Base-by-base conservation (phyloP, 1,139 yeast genomes). In the Sugiyamaella novakii region DNA sequence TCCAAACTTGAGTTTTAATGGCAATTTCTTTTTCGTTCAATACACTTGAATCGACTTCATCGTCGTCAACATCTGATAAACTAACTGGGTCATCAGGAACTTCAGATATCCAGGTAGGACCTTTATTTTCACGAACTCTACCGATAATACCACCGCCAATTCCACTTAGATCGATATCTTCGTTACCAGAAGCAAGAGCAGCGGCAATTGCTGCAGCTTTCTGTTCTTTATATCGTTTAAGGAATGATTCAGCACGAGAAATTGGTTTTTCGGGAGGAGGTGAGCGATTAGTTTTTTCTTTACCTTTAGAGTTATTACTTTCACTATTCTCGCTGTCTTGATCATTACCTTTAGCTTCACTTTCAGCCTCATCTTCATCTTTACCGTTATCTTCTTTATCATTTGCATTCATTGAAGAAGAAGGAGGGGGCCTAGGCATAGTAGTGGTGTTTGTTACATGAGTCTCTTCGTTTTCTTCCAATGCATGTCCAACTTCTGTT, bases 1-100 rank as follows among this genome's bases (percentile, higher is more conserved):
- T 80, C 98, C 98, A 92, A 4, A 89, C 79, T 53, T 84, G 75
- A 57, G 87, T 89, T 67, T 87, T 91, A 60, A 82, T 62, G 49
- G 73, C 69, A 10, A 81, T 76, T 57, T 92, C 96, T 41, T 81
- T 85, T 43, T 78, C 81, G 3, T 79, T 76, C 48, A 92, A 71
- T 43, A 87, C 63, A 37, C 82, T 74, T 0, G 71, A 68, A 3
- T 79, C 80, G 8, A 87, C 71, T 60, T 89, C 95, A 17, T 80
- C 86, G 62, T 89, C 97, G 58, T 87, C 95, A 10, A 87, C 86
- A 61, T 87, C 95, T 28, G 81, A 83, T 39, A 87, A 72, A 48
- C 78, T 73, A 2, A 77, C 83, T 1, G 80, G 80, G 43, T 79
- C 84, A 17, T 84, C 85, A 0, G 80, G 68, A 1, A 87, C 73